Evolutionary conservation across 108 stramenopile species (phyloP).

Genomic region (Nitzschia palea): DNA sequence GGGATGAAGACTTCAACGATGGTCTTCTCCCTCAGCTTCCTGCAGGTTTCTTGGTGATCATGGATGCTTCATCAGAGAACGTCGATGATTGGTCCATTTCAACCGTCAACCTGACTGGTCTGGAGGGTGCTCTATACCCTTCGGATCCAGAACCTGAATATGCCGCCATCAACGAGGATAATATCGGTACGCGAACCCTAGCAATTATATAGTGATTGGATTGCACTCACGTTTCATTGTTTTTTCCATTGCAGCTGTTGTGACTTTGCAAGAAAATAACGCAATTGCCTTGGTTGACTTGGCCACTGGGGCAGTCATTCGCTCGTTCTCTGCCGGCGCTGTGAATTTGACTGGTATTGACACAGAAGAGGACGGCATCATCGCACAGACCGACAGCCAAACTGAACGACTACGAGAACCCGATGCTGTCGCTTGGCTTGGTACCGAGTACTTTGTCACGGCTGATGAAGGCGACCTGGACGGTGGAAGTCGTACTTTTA

Average conservation of each 20-base stretch:
- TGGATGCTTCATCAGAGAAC: slow-evolving; percentile 28
- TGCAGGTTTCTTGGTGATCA: slow-evolving; percentile 48
- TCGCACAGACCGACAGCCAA: slow-evolving; percentile 34
- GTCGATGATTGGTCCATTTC: slow-evolving; percentile 37
- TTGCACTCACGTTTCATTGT: too few relatives aligned
- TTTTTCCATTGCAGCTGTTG: slow-evolving; percentile 28
- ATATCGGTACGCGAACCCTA: slow-evolving; percentile 28
- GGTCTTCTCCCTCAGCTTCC: slow-evolving; percentile 52
- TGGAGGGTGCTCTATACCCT: slow-evolving; percentile 45
- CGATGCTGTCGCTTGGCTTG: slow-evolving; percentile 70
- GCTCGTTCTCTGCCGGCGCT: slow-evolving; percentile 52
- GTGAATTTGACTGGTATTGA: slow-evolving; percentile 50
- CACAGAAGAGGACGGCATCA: slow-evolving; percentile 47
- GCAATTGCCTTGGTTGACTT: slow-evolving; percentile 58
- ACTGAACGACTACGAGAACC: slow-evolving; percentile 49
- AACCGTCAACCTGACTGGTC: slow-evolving; percentile 38
- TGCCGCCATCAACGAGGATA: slow-evolving; percentile 60
- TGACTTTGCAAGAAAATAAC: slow-evolving; percentile 81
- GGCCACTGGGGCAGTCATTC: slow-evolving; percentile 27
- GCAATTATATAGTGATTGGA: too few relatives aligned
- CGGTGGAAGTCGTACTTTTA: slow-evolving; percentile 66
- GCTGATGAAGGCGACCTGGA: slow-evolving; percentile 75
- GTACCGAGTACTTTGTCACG: slow-evolving; percentile 57
- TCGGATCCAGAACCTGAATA: slow-evolving; percentile 76
- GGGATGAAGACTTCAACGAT: slow-evolving; percentile 59